These are phyloP conservation scores for Poronia punctata DNA, from an alignment of 495 filamentous ascomycete genomes.

Conservation along the genomic window DNA sequence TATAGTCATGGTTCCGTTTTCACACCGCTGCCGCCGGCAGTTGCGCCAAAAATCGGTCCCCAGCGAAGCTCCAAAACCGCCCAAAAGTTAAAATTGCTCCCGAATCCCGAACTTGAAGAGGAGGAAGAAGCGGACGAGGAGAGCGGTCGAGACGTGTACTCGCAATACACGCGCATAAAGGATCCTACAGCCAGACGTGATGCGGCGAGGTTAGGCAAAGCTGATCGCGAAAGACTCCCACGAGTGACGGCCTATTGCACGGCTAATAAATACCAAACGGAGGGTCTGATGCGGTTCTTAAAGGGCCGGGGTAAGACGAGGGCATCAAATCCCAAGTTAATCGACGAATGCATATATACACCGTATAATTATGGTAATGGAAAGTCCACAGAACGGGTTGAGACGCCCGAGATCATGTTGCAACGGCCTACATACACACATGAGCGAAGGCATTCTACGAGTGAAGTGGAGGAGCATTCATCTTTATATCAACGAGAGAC, in stretches of 20 bases:
- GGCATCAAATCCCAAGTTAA: slow-evolving; percentile 78
- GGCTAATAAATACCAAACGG: slow-evolving; percentile 80
- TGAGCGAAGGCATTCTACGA: slow-evolving; percentile 56
- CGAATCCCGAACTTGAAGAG: slow-evolving; percentile 77
- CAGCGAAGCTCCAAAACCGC: slow-evolving; percentile 91
- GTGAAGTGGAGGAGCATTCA: slow-evolving; percentile 24
- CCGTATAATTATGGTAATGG: slow-evolving; percentile 66
- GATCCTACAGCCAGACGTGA: slow-evolving; percentile 89
- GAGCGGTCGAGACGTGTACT: slow-evolving; percentile 90
- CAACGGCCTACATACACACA: slow-evolving; percentile 34
- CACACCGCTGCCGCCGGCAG: slow-evolving; percentile 40
- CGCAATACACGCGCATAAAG: slow-evolving; percentile 88
- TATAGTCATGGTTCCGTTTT: slow-evolving; percentile 66
- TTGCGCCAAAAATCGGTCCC: slow-evolving; percentile 77
- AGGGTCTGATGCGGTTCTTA: slow-evolving; percentile 77
- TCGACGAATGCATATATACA: slow-evolving; percentile 95
- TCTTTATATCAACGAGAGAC: slow-evolving; percentile 17
- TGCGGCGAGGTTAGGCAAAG: slow-evolving; percentile 87
- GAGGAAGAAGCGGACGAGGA: slow-evolving; percentile 69
- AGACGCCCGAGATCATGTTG: slow-evolving; percentile 26
- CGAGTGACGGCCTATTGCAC: slow-evolving; percentile 96
- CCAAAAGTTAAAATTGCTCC: slow-evolving; percentile 91
- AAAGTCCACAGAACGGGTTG: slow-evolving; percentile 27
- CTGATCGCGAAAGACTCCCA: slow-evolving; percentile 78
- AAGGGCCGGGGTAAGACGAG: slow-evolving; percentile 70